Evolutionary conservation across 352 stramenopile species (phyloP).

Genomic region (Pythium guiyangense): DNA sequence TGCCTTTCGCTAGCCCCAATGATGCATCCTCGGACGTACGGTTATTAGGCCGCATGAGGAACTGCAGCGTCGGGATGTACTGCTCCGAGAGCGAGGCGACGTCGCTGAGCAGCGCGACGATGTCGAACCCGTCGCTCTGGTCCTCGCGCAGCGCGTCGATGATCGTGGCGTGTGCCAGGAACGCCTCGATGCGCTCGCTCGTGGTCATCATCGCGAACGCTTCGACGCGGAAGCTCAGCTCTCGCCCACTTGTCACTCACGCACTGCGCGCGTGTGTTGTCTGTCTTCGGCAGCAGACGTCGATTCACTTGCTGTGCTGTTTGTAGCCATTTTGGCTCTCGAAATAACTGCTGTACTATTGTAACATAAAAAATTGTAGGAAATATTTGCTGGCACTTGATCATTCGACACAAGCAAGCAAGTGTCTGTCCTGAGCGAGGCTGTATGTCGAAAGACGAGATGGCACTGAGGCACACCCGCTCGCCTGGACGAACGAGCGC

Average conservation of each 20-base stretch:
- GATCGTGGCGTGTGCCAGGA: constrained; percentile 37
- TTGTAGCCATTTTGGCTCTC: no score
- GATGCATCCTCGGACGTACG: constrained; percentile 21
- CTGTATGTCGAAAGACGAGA: no score
- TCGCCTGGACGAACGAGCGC: no score
- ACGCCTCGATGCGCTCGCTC: constrained; percentile 44
- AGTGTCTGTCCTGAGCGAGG: no score
- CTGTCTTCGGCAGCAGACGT: no score
- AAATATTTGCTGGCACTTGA: no score
- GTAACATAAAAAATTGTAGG: no score
- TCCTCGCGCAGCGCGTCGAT: constrained; percentile 37
- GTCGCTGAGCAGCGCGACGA: constrained; percentile 40
- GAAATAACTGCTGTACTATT: no score
- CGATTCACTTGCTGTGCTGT: no score
- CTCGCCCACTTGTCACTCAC: neutral
- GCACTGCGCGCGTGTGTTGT: neutral
- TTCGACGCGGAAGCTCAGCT: no score
- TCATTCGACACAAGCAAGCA: no score
- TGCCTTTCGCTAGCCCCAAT: neutral
- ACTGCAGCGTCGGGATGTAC: constrained; percentile 55
- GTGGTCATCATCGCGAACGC: constrained; percentile 12
- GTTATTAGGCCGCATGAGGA: constrained; percentile 60
- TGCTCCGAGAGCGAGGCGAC: constrained; percentile 46
- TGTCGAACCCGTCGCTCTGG: constrained; percentile 41
- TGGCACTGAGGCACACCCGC: no score